Evolutionary conservation across 768 basidiomycete genomes (phyloP).

Genomic region (Kwoniella heveanensis): DNA sequence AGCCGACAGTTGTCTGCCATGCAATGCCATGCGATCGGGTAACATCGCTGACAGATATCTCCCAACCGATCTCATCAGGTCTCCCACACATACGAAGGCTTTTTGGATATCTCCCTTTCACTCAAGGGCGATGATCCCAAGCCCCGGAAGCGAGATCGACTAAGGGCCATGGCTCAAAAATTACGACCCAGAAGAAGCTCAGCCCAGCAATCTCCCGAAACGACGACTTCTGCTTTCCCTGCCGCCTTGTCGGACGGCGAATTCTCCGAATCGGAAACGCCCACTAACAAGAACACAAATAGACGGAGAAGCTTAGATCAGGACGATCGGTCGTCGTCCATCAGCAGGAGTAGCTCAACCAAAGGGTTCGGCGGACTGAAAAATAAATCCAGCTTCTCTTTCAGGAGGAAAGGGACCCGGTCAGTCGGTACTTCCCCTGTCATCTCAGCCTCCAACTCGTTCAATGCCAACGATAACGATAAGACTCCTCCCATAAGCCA

Average conservation of each 20-base stretch:
- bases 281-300: slow-evolving; percentile 23
- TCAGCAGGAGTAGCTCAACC: slow-evolving; percentile 25
- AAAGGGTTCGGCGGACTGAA: slow-evolving; percentile 37
- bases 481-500: slow-evolving; percentile 7
- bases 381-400: slow-evolving; percentile 43
- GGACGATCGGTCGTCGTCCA: slow-evolving; percentile 24
- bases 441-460: not conserved
- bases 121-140: slow-evolving; percentile 76
- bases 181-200: slow-evolving; percentile 56
- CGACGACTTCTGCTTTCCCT: not conserved
- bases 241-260: slow-evolving; percentile 32
- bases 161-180: slow-evolving; percentile 73
- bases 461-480: slow-evolving; percentile 2
- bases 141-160: slow-evolving; percentile 72
- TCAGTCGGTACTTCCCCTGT: slow-evolving; percentile 9
- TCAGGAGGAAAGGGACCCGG: slow-evolving; percentile 27
- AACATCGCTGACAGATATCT: not conserved
- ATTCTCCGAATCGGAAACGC: slow-evolving; percentile 31
- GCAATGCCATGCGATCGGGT: too few species aligned
- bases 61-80: slow-evolving; percentile 45
- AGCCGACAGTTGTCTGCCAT: too few species aligned
- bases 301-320: slow-evolving; percentile 35
- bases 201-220: slow-evolving; percentile 13
- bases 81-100: slow-evolving; percentile 89
- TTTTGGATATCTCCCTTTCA: slow-evolving; percentile 87